phyloP scores from a whole-genome alignment of 495 filamentous ascomycete genomes.

The Penicillium diatomitis region DNA sequence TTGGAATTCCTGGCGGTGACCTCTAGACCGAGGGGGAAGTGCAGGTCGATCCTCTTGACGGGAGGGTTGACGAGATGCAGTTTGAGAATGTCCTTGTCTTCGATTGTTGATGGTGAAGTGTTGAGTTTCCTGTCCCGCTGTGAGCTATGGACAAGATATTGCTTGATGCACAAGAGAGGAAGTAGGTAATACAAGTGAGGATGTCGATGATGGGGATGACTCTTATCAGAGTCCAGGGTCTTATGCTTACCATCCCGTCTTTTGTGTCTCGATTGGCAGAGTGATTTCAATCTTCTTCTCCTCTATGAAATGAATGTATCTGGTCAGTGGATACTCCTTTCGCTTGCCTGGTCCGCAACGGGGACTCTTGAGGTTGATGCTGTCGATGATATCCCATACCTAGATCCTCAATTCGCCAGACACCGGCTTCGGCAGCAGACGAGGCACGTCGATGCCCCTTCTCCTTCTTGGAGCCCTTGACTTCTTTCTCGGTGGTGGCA shows the following conservation, averaged over 20 bases:
- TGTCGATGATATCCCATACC: conserved; percentile 42
- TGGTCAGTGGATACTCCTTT: no score
- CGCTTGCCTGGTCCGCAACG: no score
- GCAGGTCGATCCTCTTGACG: conserved; percentile 87
- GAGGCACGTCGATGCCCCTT: conserved; percentile 55
- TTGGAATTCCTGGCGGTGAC: conserved; percentile 84
- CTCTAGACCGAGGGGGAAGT: conserved; percentile 78
- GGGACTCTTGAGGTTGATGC: background rate
- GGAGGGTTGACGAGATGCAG: conserved; percentile 69
- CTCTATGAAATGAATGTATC: conserved; percentile 40
- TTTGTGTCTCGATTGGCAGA: conserved; percentile 82
- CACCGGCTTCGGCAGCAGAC: conserved; percentile 51
- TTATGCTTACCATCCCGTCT: conserved; percentile 70
- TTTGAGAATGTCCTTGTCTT: conserved; percentile 75
- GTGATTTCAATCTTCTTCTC: conserved; percentile 62
- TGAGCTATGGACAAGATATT: no score
- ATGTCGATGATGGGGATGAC: no score
- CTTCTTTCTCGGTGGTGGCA: conserved; percentile 23
- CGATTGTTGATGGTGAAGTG: conserved; percentile 62
- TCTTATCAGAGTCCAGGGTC: background rate
- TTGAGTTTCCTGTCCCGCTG: conserved; percentile 67
- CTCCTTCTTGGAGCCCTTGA: conserved; percentile 47
- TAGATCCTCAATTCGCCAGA: conserved; percentile 78
- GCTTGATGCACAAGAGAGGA: no score
- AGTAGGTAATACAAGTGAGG: no score